Conservation (phyloP, 1,284 basidiomycete species). For the Ustilago loliicola region DNA sequence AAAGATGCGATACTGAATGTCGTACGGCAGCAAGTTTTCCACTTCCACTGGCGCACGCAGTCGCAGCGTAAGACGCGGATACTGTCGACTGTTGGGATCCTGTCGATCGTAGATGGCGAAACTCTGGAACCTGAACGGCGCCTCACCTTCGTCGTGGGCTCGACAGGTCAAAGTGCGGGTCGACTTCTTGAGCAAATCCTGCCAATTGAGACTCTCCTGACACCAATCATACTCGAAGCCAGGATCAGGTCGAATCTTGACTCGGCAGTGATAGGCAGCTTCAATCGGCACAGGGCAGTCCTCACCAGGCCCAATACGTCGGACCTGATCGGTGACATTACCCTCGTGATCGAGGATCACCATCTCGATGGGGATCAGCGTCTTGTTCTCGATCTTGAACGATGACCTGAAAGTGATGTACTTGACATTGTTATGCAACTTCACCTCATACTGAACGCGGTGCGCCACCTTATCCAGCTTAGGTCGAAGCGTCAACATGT, state of each 20-base stretch:
- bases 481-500: slow-evolving; percentile 86
- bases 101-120: slow-evolving; percentile 85
- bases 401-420: slow-evolving; percentile 94
- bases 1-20: slow-evolving; percentile 92
- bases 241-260: slow-evolving; percentile 92
- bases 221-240: slow-evolving; percentile 97
- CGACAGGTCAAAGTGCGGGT: slow-evolving; percentile 87
- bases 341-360: slow-evolving; percentile 88
- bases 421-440: slow-evolving; percentile 93
- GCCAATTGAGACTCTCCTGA: slow-evolving; percentile 84
- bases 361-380: slow-evolving; percentile 92
- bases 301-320: slow-evolving; percentile 91
- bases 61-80: slow-evolving; percentile 85
- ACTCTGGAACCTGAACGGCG: slow-evolving; percentile 94
- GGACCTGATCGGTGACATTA: slow-evolving; percentile 82
- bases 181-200: slow-evolving; percentile 83
- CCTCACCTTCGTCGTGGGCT: slow-evolving; percentile 84
- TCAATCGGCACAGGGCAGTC: slow-evolving; percentile 92
- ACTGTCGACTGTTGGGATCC: slow-evolving; percentile 75
- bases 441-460: slow-evolving; percentile 90
- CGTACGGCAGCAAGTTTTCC: slow-evolving; percentile 95
- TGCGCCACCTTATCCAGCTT: slow-evolving; percentile 81
- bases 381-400: slow-evolving; percentile 91
- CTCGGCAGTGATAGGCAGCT: slow-evolving; percentile 84
- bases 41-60: slow-evolving; percentile 96